Conservation (phyloP, 768 basidiomycete genomes). For the Agaricus bisporus region DNA sequence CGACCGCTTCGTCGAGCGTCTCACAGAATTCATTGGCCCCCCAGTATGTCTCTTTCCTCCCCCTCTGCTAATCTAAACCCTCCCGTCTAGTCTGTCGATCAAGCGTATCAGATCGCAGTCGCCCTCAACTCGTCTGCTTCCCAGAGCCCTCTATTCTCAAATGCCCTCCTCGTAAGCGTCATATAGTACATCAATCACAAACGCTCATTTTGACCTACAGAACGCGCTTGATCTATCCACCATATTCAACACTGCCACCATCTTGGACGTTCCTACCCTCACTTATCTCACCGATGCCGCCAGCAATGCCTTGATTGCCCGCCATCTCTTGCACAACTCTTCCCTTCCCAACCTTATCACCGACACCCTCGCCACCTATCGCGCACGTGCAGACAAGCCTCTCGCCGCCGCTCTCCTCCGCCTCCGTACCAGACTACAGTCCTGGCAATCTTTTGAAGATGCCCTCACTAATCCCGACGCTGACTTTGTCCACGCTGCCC, state of each 20-base stretch:
- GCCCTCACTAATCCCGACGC: conserved; percentile 48
- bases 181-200: not conserved
- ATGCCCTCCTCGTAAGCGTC: conserved; percentile 32
- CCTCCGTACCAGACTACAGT: conserved; percentile 42
- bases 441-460: conserved; percentile 59
- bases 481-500: conserved; percentile 42
- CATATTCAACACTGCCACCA: conserved; percentile 46
- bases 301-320: conserved; percentile 59
- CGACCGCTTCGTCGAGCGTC: conserved; percentile 46
- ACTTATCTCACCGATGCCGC: conserved; percentile 57
- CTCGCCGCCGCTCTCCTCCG: conserved; percentile 31
- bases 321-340: conserved; percentile 34
- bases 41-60: conserved; percentile 37
- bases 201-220: conserved; percentile 24
- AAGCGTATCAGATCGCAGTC: conserved; percentile 55
- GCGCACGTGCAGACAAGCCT: conserved; percentile 29
- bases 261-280: conserved; percentile 49
- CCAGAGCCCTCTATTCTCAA: conserved; percentile 57
- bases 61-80: not conserved
- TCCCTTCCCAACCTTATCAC: conserved; percentile 37
- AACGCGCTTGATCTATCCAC: conserved; percentile 47
- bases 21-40: conserved; percentile 48
- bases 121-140: conserved; percentile 60
- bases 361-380: conserved; percentile 30
- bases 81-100: conserved; percentile 37